Base-by-base conservation (phyloP, 768 basidiomycete species). In the Kwoniella botswanensis region DNA sequence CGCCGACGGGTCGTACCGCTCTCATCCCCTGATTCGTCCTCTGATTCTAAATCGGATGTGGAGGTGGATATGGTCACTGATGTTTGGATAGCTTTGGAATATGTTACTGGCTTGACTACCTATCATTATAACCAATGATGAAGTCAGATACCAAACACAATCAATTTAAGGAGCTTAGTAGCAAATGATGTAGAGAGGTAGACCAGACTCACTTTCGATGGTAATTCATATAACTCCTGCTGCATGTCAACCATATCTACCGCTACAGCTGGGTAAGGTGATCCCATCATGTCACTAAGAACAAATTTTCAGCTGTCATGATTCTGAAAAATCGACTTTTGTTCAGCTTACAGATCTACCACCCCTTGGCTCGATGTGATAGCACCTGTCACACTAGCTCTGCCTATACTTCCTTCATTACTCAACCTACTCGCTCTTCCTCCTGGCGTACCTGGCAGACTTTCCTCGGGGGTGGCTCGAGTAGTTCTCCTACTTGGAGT, bases 181-280 rank as follows among this genome's bases (percentile, higher is more conserved):
- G 11, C 9, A 13, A 17, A 35, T 60, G 41, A 42, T 24, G 58
- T 70, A 24, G 50, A 60, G 57, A 76, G 60, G 46, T 21, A n/a
- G 24, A 55, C 17, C 41, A 12, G 18, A 71, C 86, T 58, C 66
- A 93, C 94, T 86, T 91, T 93, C 77, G 91, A 89, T 2, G 94
- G 94, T 12, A 94, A 85, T 76, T 95, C 94, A 75, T 93, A 96
- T 5, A 97, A 85, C 79, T 97, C 94, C 78, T 93, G 90, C 73
- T 94, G 92, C 18, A 92, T 87, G 74, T 96, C 93, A 61, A 96
- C 88, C n/a, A 94, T 87, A 79, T 93, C 92, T n/a, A 88, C 88
- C 12, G 46, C 12, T 54, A 89, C 85, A 41, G 88, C 86, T 54
- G 91, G 43, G 17, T 70, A 73, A 57, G 73, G 54, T 61, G n/a